These are phyloP conservation scores for Cutaneotrichosporon sp. DNA, from an alignment of 1,284 basidiomycete species.

Conservation along the genomic window DNA sequence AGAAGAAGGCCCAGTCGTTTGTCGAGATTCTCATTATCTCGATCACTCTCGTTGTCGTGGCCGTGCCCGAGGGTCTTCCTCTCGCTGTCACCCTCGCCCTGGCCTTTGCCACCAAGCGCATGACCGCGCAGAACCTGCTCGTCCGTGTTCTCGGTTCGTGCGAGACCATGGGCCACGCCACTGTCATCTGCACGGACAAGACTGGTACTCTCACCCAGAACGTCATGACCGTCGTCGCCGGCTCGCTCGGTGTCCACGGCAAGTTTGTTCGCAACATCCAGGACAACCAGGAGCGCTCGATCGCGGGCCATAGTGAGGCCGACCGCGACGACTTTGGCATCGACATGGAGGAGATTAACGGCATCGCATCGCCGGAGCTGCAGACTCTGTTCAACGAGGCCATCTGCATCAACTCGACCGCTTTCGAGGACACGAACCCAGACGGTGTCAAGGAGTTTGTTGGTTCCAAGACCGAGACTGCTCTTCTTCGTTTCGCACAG, in stretches of 20 bases:
- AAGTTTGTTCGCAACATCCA: conserved; percentile 83
- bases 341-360: conserved; percentile 70
- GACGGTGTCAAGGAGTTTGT: conserved; percentile 71
- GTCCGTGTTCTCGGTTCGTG: conserved; percentile 94
- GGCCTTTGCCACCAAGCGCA: conserved; percentile 94
- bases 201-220: conserved; percentile 87
- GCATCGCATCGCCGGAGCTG: conserved; percentile 64
- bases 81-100: conserved; percentile 94
- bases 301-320: conserved; percentile 61
- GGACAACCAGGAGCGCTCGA: conserved; percentile 71
- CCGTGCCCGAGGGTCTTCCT: conserved; percentile 94
- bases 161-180: conserved; percentile 98
- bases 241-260: conserved; percentile 85
- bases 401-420: conserved; percentile 91
- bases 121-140: conserved; percentile 91
- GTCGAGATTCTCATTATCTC: conserved; percentile 53
- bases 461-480: conserved; percentile 96
- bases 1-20: conserved; percentile 75
- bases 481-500: conserved; percentile 85
- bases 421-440: conserved; percentile 79
- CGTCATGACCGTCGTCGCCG: conserved; percentile 92
- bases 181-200: conserved; percentile 95
- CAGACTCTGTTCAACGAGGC: conserved; percentile 75
- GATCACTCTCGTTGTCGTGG: conserved; percentile 93
- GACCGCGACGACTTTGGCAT: conserved; percentile 71